Conservation (phyloP, 352 stramenopile species). For the Globisporangium abappressorium region DNA sequence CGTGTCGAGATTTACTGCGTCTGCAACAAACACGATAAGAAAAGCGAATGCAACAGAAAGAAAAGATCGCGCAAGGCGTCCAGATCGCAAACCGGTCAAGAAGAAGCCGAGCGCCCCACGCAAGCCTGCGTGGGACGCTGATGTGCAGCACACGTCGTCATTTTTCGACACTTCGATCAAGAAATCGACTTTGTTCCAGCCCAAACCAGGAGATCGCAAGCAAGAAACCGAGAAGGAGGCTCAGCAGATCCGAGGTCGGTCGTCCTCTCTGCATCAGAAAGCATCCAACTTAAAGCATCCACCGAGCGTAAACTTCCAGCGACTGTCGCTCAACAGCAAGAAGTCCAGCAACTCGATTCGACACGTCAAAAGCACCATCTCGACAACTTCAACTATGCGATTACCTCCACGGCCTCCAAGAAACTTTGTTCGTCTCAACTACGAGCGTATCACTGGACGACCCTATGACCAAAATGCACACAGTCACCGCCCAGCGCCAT, state of each 20-base stretch:
- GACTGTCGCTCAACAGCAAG: constrained; percentile 5
- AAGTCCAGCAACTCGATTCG: not conserved
- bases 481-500: not conserved
- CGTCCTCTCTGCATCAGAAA: not conserved
- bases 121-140: constrained; percentile 45
- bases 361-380: constrained; percentile 10
- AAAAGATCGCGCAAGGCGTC: not conserved
- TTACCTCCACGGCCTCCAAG: constrained; percentile 26
- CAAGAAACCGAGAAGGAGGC: constrained; percentile 23
- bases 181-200: constrained; percentile 50
- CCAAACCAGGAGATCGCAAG: constrained; percentile 35
- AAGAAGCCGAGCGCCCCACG: constrained; percentile 2
- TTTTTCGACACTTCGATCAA: constrained; percentile 58
- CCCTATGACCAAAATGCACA: constrained; percentile 14
- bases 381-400: not conserved
- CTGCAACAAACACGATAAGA: not conserved
- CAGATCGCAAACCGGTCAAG: not conserved
- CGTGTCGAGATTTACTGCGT: not conserved
- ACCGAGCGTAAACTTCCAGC: constrained; percentile 19
- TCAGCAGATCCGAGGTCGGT: constrained; percentile 9
- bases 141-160: constrained; percentile 25
- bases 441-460: constrained; percentile 44
- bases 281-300: not conserved
- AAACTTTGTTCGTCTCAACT: constrained; percentile 60
- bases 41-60: not conserved